Percentiles rank a stretch among this genome's conserved stretches.
Conservation (phyloP, 306 rosid species). For the Cucurbita pepo region DNA sequence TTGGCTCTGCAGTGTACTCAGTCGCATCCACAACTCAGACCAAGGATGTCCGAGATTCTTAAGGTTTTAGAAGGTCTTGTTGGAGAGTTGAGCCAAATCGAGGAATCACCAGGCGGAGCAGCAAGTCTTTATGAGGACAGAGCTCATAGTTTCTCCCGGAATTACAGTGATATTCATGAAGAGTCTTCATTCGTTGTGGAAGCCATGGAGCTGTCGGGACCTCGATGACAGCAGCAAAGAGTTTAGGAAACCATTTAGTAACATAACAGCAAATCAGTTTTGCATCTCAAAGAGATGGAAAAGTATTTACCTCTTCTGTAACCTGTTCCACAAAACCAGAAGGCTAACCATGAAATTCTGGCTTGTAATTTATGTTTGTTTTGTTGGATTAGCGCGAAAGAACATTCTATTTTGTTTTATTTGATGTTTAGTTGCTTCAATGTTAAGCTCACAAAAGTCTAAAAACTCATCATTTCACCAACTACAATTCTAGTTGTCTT, state of each 20-base stretch:
- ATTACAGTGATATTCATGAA: conserved; percentile 40
- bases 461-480: too few relatives aligned
- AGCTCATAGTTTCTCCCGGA: conserved; percentile 45
- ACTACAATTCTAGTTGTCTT: too few relatives aligned
- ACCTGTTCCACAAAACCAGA: not conserved
- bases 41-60: conserved; percentile 70
- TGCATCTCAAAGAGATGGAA: conserved; percentile 10
- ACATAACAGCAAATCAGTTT: conserved; percentile 26
- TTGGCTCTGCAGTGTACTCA: conserved; percentile 71
- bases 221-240: conserved; percentile 26
- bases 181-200: conserved; percentile 71
- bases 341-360: not conserved
- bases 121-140: conserved; percentile 35
- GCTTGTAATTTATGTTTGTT: not conserved
- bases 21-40: conserved; percentile 65
- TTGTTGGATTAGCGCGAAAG: not conserved
- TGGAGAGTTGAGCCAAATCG: conserved; percentile 31
- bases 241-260: not conserved
- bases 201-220: conserved; percentile 96
- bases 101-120: conserved; percentile 43
- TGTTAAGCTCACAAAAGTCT: too few relatives aligned
- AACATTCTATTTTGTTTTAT: too few relatives aligned
- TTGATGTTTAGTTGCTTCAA: too few relatives aligned
- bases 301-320: not conserved
- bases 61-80: conserved; percentile 68